Conservation (phyloP, 2,329 filamentous ascomycete species). For the Ceratocystis cacaofunesta region DNA sequence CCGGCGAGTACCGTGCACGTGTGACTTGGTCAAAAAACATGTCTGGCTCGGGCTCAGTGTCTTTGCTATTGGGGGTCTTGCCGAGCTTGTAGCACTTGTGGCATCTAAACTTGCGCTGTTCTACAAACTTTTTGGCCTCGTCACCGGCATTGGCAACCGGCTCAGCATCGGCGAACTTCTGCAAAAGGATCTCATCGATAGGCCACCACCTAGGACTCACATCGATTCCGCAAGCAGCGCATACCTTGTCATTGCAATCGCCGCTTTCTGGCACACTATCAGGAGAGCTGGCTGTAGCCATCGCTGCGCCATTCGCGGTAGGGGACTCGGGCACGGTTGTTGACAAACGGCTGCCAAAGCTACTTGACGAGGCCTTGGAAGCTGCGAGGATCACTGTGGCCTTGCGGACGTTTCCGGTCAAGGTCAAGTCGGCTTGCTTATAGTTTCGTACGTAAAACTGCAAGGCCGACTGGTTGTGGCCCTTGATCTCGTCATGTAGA, state of each 20-base stretch:
- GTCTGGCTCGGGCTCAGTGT: slow-evolving; percentile 21
- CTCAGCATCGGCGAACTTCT: slow-evolving; percentile 35
- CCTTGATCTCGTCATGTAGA: slow-evolving; percentile 11
- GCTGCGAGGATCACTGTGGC: slow-evolving; percentile 54
- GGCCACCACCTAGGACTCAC: slow-evolving; percentile 63
- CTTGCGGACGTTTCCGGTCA: slow-evolving; percentile 87
- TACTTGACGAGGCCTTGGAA: slow-evolving; percentile 25
- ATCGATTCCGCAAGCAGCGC: slow-evolving; percentile 51
- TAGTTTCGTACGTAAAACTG: slow-evolving; percentile 79
- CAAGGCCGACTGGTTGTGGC: slow-evolving; percentile 50
- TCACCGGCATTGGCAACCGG: slow-evolving; percentile 31
- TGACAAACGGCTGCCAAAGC: slow-evolving; percentile 39
- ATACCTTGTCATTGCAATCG: slow-evolving; percentile 38
- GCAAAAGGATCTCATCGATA: slow-evolving; percentile 38
- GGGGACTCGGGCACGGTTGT: slow-evolving; percentile 27
- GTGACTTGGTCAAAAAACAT: slow-evolving; percentile 9
- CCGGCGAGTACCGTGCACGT: slow-evolving; percentile 6
- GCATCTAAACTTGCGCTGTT: slow-evolving; percentile 52
- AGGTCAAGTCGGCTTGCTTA: slow-evolving; percentile 81
- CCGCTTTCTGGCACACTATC: slow-evolving; percentile 22
- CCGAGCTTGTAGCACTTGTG: slow-evolving; percentile 55
- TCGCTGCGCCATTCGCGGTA: slow-evolving; percentile 17
- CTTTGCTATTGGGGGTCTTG: slow-evolving; percentile 26
- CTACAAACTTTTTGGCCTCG: slow-evolving; percentile 44
- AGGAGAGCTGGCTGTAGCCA: background rate